phyloP scores from a whole-genome alignment of 768 basidiomycete genomes.

The Amanita pallidorosea region DNA sequence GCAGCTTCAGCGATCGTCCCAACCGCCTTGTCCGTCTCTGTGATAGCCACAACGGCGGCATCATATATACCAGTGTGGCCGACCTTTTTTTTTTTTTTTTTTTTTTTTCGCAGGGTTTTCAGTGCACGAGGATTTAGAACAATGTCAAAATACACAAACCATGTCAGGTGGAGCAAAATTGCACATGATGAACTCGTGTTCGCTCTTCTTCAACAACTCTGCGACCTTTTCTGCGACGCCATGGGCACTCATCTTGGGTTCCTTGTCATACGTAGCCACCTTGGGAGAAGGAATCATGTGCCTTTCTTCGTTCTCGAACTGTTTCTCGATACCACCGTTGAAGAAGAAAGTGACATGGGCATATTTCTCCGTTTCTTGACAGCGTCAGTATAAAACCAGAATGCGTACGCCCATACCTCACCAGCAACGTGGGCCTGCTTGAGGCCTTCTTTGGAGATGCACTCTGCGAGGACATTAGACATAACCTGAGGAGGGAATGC shows the following conservation, averaged over 20 bases:
- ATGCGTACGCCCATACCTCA: background rate
- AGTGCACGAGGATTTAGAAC: background rate
- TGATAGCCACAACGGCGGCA: constrained; percentile 82
- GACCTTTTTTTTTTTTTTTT: constrained; percentile 31
- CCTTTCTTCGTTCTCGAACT: constrained; percentile 74
- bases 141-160: constrained; percentile 32
- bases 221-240: constrained; percentile 90
- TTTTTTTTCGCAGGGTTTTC: background rate
- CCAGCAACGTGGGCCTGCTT: constrained; percentile 81
- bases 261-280: constrained; percentile 88
- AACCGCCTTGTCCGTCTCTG: constrained; percentile 83
- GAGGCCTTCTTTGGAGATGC: constrained; percentile 67
- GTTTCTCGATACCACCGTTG: constrained; percentile 93
- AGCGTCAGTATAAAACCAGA: background rate
- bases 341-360: constrained; percentile 98
- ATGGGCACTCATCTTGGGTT: constrained; percentile 85
- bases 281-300: constrained; percentile 88
- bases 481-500: constrained; percentile 93
- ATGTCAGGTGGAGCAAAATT: constrained; percentile 97
- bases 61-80: constrained; percentile 91
- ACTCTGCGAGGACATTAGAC: constrained; percentile 93
- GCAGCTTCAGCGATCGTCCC: constrained; percentile 82
- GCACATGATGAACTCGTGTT: constrained; percentile 91
- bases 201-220: constrained; percentile 56
- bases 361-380: constrained; percentile 86